Evolutionary conservation across 2,329 filamentous ascomycete genomes (phyloP).

Genomic region (Didymella sp.): DNA sequence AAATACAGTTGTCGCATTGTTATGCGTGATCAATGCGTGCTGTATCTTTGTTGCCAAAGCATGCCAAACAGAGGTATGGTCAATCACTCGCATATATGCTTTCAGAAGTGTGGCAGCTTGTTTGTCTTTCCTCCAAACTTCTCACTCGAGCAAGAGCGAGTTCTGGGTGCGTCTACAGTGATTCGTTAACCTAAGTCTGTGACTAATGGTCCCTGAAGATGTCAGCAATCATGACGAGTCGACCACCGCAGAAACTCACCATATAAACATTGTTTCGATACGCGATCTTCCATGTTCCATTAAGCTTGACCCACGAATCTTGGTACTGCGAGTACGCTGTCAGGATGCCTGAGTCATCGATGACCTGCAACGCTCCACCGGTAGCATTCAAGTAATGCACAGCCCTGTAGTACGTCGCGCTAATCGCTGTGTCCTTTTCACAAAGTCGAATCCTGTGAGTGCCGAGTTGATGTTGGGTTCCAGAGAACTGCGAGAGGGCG

Average conservation of each 20-base stretch:
- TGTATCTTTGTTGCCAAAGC: not conserved
- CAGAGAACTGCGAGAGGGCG: not conserved
- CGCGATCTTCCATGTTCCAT: conserved; percentile 9
- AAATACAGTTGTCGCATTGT: not conserved
- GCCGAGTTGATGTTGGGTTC: conserved; percentile 10
- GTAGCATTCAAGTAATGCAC: conserved; percentile 12
- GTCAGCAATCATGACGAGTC: not conserved
- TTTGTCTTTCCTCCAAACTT: not conserved
- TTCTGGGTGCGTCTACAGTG: no score
- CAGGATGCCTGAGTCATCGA: not conserved
- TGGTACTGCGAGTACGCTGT: conserved; percentile 15
- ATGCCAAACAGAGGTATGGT: not conserved
- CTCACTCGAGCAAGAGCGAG: not conserved
- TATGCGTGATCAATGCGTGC: not conserved
- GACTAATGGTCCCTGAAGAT: not conserved
- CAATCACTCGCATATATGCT: not conserved
- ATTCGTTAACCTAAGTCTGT: not conserved
- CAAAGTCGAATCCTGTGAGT: conserved; percentile 10
- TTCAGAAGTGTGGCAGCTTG: not conserved
- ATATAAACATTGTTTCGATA: conserved; percentile 13
- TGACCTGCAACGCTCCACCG: not conserved
- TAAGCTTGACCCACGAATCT: conserved; percentile 9
- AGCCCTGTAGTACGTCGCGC: conserved; percentile 6
- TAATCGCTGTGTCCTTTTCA: not conserved
- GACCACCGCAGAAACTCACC: not conserved